Base-by-base conservation (phyloP, 2,329 filamentous ascomycete species). In the Phialemonium atrogriseum region DNA sequence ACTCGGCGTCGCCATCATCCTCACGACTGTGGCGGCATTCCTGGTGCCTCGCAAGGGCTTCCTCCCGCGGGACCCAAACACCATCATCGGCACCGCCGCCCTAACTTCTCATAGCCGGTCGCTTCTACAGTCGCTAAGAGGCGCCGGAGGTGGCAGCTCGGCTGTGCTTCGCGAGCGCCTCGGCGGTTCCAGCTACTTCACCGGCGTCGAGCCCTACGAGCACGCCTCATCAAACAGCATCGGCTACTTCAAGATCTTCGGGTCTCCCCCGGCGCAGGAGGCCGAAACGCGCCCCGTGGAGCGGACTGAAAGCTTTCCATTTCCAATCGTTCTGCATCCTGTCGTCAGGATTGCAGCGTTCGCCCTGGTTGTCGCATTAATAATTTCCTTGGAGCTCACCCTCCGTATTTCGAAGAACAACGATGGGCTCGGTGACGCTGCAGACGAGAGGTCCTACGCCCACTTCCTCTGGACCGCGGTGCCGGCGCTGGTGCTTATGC, bases 381-480 rank as follows among this genome's bases (percentile, higher is more conserved):
- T 60, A 8, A 46, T 54, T 11, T 49, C 43, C 0, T 46, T 62
- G 4, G 58, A 62, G 27, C 37, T 56, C 3, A 47, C 53, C 2
- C 33, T 61, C 4, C 47, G 52, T 3, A 26, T 43, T 0, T 61
- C 59, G 1, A 32, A 46, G 3, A 33, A 38, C 2, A 41, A 47
- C 6, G 35, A 48, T 11, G 58, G 59, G 0, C 35, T 62, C 4
- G 44, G 40, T 0, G 50, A 50, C 3, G 47, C 57, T 13, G 37
- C 32, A 2, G 32, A 43, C 7, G 41, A 50, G 5, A n/a, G n/a
- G n/a, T 45, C 49, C 16, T 44, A 48, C 13, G 32, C 44, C 4
- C 54, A 60, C 29, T 36, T 59, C 14, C 32, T 55, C 3, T 61
- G 58, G 57, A 60, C 55, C 3, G 41, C 47, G 0, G 11, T 45